A percentile compares a stretch with the other conserved stretches of the same genome.
Evolutionary conservation across 2,329 filamentous ascomycete genomes (phyloP).

Genomic region (Neonectria neomacrospora): DNA sequence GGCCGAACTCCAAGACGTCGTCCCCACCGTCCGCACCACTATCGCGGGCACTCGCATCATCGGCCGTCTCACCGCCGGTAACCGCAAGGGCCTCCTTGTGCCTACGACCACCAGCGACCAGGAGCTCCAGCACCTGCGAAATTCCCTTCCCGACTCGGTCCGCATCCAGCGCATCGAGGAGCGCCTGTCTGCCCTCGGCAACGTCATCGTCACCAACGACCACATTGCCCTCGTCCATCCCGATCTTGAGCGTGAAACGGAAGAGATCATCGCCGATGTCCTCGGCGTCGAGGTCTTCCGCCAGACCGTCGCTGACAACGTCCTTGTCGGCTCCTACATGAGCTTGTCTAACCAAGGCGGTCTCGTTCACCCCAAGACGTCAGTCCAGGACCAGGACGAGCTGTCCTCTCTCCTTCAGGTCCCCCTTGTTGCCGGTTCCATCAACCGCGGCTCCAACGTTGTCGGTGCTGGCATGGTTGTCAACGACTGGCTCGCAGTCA

Average conservation of each 20-base stretch:
- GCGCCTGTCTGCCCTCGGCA: conserved; percentile 92
- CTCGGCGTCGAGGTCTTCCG: conserved; percentile 89
- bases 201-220: conserved; percentile 96
- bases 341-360: conserved; percentile 94
- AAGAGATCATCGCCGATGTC: conserved; percentile 98
- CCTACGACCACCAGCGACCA: conserved; percentile 97
- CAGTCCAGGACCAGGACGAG: conserved; percentile 98
- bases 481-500: conserved; percentile 95
- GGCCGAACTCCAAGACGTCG: conserved; percentile 95
- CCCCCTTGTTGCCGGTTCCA: conserved; percentile 90
- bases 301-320: conserved; percentile 97
- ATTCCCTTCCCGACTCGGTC: conserved; percentile 89
- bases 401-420: conserved; percentile 93
- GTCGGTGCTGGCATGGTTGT: conserved; percentile 77
- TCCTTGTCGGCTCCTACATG: conserved; percentile 97
- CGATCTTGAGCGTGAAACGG: conserved; percentile 95
- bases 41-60: conserved; percentile 97
- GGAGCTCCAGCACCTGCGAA: conserved; percentile 96
- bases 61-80: conserved; percentile 93
- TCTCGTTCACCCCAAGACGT: conserved; percentile 96
- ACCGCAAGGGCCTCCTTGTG: conserved; percentile 95
- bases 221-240: conserved; percentile 97
- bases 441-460: conserved; percentile 92
- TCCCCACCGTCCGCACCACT: conserved; percentile 95
- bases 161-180: conserved; percentile 99